These are phyloP conservation scores for Lophiostoma macrostomum DNA, from an alignment of 495 filamentous ascomycete genomes.

Conservation along the genomic window DNA sequence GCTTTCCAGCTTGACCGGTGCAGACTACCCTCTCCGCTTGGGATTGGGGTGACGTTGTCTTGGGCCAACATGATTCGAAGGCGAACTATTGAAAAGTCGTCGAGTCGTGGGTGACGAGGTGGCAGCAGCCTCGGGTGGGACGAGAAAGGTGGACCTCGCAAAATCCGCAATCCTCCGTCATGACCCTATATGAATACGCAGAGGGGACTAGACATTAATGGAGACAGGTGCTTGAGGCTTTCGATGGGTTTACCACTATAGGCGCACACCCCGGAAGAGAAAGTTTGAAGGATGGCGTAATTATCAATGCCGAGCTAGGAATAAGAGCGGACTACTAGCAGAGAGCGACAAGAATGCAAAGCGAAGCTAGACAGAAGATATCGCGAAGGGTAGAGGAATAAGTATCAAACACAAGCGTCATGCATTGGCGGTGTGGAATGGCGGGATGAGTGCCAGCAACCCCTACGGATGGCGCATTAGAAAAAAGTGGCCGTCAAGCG, in stretches of 20 bases:
- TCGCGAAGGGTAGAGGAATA: constrained; percentile 21
- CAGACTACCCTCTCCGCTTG: constrained; percentile 19
- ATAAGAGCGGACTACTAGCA: constrained; percentile 9
- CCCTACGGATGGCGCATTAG: constrained; percentile 21
- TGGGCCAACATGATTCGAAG: constrained; percentile 26
- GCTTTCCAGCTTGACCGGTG: constrained; percentile 33
- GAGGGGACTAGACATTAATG: constrained; percentile 17
- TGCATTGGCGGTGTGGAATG: constrained; percentile 8
- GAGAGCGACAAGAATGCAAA: constrained; percentile 13
- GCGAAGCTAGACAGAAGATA: constrained; percentile 9
- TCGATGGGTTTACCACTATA: too few species aligned
- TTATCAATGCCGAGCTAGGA: background rate
- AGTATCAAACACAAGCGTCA: constrained; percentile 24
- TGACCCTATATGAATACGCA: constrained; percentile 12
- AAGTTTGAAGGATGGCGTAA: too few species aligned
- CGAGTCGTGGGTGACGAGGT: background rate
- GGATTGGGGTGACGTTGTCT: constrained; percentile 21
- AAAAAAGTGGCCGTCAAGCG: constrained; percentile 20
- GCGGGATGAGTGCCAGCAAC: background rate
- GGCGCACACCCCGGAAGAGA: too few species aligned
- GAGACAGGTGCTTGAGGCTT: too few species aligned
- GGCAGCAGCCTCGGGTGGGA: constrained; percentile 12
- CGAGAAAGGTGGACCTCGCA: constrained; percentile 8
- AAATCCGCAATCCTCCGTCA: constrained; percentile 4
- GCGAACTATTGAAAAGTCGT: background rate